Base-by-base conservation (phyloP, 495 filamentous ascomycete species). In the Amphirosellinia nigrospora region DNA sequence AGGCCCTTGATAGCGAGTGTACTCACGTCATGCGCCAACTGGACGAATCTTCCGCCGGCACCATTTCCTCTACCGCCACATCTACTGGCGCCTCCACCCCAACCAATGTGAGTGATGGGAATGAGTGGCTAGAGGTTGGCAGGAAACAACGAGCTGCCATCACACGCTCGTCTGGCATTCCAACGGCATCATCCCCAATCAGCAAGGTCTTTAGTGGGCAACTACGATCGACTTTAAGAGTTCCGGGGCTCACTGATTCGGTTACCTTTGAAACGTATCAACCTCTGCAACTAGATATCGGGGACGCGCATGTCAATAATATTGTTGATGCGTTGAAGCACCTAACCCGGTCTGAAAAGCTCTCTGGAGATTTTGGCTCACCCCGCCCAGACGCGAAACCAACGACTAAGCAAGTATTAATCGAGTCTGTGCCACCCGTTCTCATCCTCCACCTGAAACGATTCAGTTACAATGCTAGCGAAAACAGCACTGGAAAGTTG, bases 371-470 rank as follows among this genome's bases (percentile, higher is more conserved):
- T 71, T 97, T 97, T 80, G 91, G 92, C 72, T 92, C 93, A 3
- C 87, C 92, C 0, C 91, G 90, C 58, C 94, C 93, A 46, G 88
- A 91, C 41, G 90, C 91, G 69, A 87, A 89, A 30, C 87, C 87
- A 53, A 93, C 94, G 9, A 94, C 90, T 9, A 99, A 98, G 81
- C 96, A 99, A 75, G 88, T 98, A 7, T 93, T 97, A 77, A 97
- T 99, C 70, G 96, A 98, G 78, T 94, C 90, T 2, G 81, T 98
- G 6, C 96, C 96, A 4, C 93, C 94, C 19, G 93, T 98, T 21
- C 88, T 99, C 4, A 96, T 98, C 63, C 87, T 99, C 46, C 96
- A 99, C 76, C 85, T 99, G 11, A 99, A 99, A 80, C 93, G 96
- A 13, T 99, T 99, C 85, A 93, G 98, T 73, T 98, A 96, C 77